Evolutionary conservation across 306 rosid species (phyloP), one percentile per base, ranked within the genome.

Genomic region (Myrica gale): DNA sequence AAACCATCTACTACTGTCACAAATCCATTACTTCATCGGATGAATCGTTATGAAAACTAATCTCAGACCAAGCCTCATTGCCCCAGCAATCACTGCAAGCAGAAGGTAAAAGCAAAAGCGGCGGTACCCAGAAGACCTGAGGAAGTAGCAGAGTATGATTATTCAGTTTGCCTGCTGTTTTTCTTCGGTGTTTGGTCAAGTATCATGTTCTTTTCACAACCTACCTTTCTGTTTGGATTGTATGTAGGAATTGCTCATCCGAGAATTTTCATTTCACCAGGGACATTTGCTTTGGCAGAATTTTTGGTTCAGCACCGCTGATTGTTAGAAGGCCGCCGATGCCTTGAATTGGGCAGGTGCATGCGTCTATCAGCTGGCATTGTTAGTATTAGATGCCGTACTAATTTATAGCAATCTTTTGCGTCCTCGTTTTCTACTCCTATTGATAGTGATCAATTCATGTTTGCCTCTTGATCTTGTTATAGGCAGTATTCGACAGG

Each of bases 101-200:
- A 95, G 93, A 71, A 95, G 97, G 86, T 92, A 95, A 86, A 95
- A 95, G 93, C 99, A 95, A 91, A 95, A 15, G 99, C 99, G 17
- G 76, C 97, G 74, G 99, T 95, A 60, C 99, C 97, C 74, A 92
- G 91, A 81, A 95, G 97, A 80, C 99, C 99, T 95, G 84, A 69
- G 68, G 52, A 7, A 76, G 78, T 43, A 74, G 76, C 62, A 80
- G 70, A 75, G 76, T 75, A 48, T 55, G 62, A 11, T 56, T 69
- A 53, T 74, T 78, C n/a, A 0, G 66, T 10, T 60, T 60, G 42
- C 13, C 10, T 8, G 11, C 23, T 60, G 3, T 23, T 60, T 11
- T 7, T 5, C 17, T 1, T 52, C 17, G 8, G 6, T 21, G 15
- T 60, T 60, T 61, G 68, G 44, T 32, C 43, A 26, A 37, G 4